Base-by-base conservation (phyloP, 805 yeast species). In the Millerozyma miso region DNA sequence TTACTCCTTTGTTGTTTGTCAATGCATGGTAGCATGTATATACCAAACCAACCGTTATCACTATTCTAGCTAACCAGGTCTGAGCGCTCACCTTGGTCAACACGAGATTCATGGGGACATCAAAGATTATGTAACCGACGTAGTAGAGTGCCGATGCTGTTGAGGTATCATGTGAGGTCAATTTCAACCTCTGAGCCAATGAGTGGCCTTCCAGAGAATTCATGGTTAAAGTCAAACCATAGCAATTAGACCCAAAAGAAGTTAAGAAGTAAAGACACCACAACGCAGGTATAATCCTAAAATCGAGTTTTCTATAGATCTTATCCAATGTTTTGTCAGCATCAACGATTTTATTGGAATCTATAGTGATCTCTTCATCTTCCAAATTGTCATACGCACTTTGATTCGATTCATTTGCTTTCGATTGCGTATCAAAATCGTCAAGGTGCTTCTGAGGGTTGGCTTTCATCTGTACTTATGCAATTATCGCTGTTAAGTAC, bases 21-120 rank as follows among this genome's bases (percentile, higher is more conserved):
- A 86, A 65, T 0, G 85, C 82, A 4, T 81, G 69, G 57, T 84
- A 85, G 58, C 95, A 88, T 1, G 85, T 59, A 55, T 85, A 86
- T 1, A 85, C 88, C 35, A 86, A 52, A 7, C 96, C 96, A 35
- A 88, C 87, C 19, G 87, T 71, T 33, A 85, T 68, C 31, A 85
- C 83, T 51, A 85, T 87, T 60, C 96, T 77, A 6, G 87, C 71
- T 48, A 88, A 66, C 96, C 96, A 88, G 1, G 84, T 76, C 53
- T 88, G 93, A 2, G 96, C 95, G 18, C 89, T 81, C 6, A 86
- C 74, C 42, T 73, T 71, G n/a, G 95, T 87, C 95, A 88, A 86
- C 39, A 79, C 65, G 52, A 88, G 71, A 62, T 88, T 88, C 90
- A 86, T 86, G 29, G 96, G 96, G 31, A 88, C 81, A 61, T 88